phyloP scores from a whole-genome alignment of 352 stramenopile genomes.

The Thraustochytrium striatum region DNA sequence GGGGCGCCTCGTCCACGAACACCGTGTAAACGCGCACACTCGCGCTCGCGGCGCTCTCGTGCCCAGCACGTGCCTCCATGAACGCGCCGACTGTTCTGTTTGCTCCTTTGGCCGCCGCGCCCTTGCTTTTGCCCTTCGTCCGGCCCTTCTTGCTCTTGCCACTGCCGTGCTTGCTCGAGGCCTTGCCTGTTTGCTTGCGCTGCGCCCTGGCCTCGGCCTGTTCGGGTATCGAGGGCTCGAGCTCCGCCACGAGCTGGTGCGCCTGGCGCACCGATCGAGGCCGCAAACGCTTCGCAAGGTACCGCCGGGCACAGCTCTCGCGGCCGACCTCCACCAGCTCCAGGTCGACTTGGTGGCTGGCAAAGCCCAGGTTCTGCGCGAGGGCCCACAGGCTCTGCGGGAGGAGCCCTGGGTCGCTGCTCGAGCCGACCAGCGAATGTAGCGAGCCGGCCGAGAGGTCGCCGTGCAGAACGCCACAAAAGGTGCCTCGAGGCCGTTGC shows the following conservation, averaged over 20 bases:
- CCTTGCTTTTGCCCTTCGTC: background rate
- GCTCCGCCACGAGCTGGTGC: background rate
- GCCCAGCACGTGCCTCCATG: background rate
- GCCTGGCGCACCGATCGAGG: background rate
- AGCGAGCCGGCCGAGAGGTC: background rate
- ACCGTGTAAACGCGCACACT: background rate
- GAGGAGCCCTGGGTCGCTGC: slow-evolving; percentile 3
- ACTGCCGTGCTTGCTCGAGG: background rate
- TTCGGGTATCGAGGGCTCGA: background rate
- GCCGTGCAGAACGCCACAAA: background rate
- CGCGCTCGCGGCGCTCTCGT: background rate
- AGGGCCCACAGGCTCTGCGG: background rate
- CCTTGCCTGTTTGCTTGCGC: background rate
- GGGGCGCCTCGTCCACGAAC: slow-evolving; percentile 1
- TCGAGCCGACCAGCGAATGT: background rate
- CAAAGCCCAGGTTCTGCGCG: slow-evolving; percentile 3
- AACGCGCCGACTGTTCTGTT: background rate
- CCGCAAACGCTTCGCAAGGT: background rate
- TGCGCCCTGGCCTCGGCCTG: background rate
- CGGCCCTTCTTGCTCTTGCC: background rate
- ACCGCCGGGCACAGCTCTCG: background rate
- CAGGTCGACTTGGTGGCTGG: background rate
- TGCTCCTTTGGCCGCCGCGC: background rate
- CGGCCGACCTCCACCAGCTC: background rate
- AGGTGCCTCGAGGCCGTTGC: background rate